phyloP scores from a whole-genome alignment of 257 asterid genomes.

The Ilex aquifolium region DNA sequence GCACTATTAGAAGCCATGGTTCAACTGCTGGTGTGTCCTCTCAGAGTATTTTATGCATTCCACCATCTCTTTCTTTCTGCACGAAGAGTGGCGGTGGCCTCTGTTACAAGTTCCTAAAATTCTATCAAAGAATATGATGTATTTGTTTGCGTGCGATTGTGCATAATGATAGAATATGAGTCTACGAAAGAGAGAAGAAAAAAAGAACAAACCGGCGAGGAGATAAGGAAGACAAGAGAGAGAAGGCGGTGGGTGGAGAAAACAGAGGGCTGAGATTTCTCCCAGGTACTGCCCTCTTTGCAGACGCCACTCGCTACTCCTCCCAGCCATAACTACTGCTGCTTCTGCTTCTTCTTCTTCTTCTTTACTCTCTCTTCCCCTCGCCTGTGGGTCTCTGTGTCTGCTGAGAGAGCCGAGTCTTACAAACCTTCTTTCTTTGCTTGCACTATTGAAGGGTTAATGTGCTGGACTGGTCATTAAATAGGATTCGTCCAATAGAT shows the following conservation, averaged over 20 bases:
- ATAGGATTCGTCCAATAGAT: too few relatives aligned
- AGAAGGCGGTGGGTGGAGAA: constrained; percentile 60
- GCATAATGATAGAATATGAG: too few relatives aligned
- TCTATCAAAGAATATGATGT: neutral
- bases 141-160: neutral
- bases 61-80: neutral
- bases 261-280: constrained; percentile 87
- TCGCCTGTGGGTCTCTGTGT: too few relatives aligned
- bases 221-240: constrained; percentile 59
- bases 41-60: too few relatives aligned
- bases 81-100: neutral
- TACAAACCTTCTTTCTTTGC: too few relatives aligned
- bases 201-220: constrained; percentile 54
- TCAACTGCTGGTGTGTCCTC: too few relatives aligned
- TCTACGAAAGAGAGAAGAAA: neutral
- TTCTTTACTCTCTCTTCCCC: too few relatives aligned
- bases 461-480: too few relatives aligned
- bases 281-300: constrained; percentile 71
- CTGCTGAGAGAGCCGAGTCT: too few relatives aligned
- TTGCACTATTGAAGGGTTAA: too few relatives aligned
- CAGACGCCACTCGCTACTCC: constrained; percentile 29
- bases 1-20: too few relatives aligned
- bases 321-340: constrained; percentile 20
- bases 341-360: neutral
- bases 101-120: too few relatives aligned